Percentiles rank a stretch among this genome's conserved stretches.
Evolutionary conservation across 2,329 filamentous ascomycete genomes (phyloP).

Genomic region (Huntiella bhutanensis): DNA sequence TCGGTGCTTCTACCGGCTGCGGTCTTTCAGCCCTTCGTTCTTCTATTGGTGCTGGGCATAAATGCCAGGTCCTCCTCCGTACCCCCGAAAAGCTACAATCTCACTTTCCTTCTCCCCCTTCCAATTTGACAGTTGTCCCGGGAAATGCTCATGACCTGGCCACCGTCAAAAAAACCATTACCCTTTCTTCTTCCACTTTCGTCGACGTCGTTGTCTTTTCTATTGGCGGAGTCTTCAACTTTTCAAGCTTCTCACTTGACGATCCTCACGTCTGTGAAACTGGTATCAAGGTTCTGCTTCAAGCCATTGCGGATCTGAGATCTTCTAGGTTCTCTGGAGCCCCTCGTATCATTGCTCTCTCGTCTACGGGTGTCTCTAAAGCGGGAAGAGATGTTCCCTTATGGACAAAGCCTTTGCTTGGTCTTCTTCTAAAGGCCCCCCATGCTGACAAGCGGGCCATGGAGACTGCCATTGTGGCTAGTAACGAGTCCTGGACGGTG

Average conservation of each 20-base stretch:
- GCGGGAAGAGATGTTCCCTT: constrained; percentile 25
- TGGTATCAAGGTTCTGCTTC: constrained; percentile 25
- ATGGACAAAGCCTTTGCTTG: constrained; percentile 25
- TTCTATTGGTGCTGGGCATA: constrained; percentile 26
- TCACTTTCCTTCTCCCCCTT: constrained; percentile 16
- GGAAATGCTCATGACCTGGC: constrained; percentile 28
- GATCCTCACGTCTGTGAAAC: constrained; percentile 30
- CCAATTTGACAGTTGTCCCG: constrained; percentile 22
- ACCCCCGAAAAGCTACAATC: constrained; percentile 28
- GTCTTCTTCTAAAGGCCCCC: constrained; percentile 21
- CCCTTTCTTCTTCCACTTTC: constrained; percentile 16
- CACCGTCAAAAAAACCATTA: constrained; percentile 21
- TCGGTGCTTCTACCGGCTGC: constrained; percentile 33
- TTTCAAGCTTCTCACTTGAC: constrained; percentile 20
- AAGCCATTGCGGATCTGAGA: constrained; percentile 19
- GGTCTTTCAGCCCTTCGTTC: constrained; percentile 27
- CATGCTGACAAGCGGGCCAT: constrained; percentile 30
- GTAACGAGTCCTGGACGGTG: constrained; percentile 20
- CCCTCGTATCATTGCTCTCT: constrained; percentile 20
- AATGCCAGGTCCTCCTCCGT: constrained; percentile 30
- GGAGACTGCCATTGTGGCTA: constrained; percentile 20
- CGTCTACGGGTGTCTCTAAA: constrained; percentile 23
- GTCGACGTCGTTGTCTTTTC: constrained; percentile 29
- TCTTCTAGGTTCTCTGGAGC: constrained; percentile 14
- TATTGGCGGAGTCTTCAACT: constrained; percentile 23